Base-by-base conservation (phyloP, 1,284 basidiomycete genomes). In the Cryptococcus sp. region DNA sequence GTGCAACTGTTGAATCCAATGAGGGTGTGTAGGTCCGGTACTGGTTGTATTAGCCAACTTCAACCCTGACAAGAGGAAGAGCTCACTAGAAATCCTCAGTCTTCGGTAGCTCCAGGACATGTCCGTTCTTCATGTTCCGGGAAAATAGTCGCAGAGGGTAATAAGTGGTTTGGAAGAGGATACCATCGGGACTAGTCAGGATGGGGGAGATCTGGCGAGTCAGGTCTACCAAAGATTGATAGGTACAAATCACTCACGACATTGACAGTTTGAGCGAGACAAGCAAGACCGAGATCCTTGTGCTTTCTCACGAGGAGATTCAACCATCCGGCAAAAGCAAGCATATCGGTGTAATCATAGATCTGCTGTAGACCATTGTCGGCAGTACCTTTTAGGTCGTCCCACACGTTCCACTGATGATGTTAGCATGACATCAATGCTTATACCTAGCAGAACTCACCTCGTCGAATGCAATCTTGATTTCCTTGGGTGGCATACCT, bases 271-370 rank as follows among this genome's bases (percentile, higher is more conserved):
- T 86, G 84, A 0, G 84, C 84, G 47, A 85, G 80, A 64, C 84
- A 85, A 0, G 84, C 84, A 51, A 86, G 83, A 52, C 81, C 81
- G 46, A 85, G 80, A 32, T 83, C 76, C 61, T 83, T 81, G 5
- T 81, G 80, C 56, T 86, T 83, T 15, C 84, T 77, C 14, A 86
- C 80, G 57, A 86, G 83, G 11, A 84, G 79, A 66, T 85, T 84
- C 58, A 86, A 71, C 84, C 84, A 86, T 1, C 82, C 79, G 4
- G 81, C 81, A 65, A 76, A 76, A 61, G 82, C 84, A 1, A 86
- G 78, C 50, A 84, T 83, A 67, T 86, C 84, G 4, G 83, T 82
- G 36, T 83, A 77, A 60, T 83, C 83, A 68, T 86, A 86, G 76
- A 78, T 61, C 66, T 78, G 84, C 64, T 85, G 83, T 0, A 84